Percentiles rank a stretch among this genome's conserved stretches.
Conservation (phyloP, 805 yeast species). For the Teunomyces tritomae region DNA sequence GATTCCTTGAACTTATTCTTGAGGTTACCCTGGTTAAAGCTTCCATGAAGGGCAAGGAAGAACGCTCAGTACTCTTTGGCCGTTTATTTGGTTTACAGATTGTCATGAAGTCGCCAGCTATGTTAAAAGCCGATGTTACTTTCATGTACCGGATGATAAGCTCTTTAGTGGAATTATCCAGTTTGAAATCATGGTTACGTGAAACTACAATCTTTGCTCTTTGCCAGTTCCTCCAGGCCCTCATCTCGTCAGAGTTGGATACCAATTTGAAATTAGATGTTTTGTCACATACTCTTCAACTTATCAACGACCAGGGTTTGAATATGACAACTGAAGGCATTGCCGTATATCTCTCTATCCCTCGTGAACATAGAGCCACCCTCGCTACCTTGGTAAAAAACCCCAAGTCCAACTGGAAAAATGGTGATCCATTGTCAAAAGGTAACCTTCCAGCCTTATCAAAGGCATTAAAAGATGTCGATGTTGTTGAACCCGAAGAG, state of each 20-base stretch:
- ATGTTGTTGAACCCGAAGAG: conserved; percentile 35
- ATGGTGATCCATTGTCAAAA: conserved; percentile 68
- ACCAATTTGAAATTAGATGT: conserved; percentile 18
- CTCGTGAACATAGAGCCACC: conserved; percentile 21
- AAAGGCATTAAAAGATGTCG: conserved; percentile 61
- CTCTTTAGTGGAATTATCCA: conserved; percentile 54
- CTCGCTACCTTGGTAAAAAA: conserved; percentile 10
- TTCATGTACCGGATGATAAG: conserved; percentile 43
- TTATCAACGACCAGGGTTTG: conserved; percentile 52
- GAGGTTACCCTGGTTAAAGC: conserved; percentile 31
- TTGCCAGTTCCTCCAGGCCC: conserved; percentile 42
- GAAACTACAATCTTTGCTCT: conserved; percentile 78
- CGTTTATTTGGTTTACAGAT: conserved; percentile 81
- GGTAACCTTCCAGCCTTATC: conserved; percentile 63
- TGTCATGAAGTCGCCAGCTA: conserved; percentile 47
- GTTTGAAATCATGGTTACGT: conserved; percentile 76
- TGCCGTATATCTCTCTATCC: conserved; percentile 62
- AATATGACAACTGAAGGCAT: conserved; percentile 76
- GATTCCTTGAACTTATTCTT: conserved; percentile 38
- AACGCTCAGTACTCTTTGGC: conserved; percentile 78
- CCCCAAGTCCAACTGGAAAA: conserved; percentile 53
- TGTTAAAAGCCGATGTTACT: conserved; percentile 14
- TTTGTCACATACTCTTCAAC: conserved; percentile 32
- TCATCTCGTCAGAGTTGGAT: conserved; percentile 10
- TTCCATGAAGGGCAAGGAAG: conserved; percentile 73